Evolutionary conservation across 73 alveolate species (phyloP), one percentile per base, ranked within the genome.

Genomic region (Uronychia binucleata): DNA sequence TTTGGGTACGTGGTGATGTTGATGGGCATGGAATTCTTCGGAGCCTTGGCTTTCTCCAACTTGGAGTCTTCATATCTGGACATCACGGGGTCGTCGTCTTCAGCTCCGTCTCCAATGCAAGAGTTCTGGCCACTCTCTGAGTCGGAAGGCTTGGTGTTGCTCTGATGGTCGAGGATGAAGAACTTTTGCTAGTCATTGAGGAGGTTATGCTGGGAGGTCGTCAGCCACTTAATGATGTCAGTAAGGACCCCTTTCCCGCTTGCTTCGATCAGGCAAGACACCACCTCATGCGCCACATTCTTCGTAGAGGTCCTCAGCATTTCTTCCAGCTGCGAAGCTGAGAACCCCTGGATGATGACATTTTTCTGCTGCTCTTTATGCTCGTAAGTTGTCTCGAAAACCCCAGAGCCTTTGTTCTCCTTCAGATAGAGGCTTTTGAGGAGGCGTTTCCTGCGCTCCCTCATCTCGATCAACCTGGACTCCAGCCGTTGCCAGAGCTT

Each of bases 151-250:
- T 46, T 46, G 19, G 67, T 11, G 19, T 46, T 46, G 67, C 19
- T 46, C 19, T 46, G 19, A 46, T 90, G 74, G 59, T 87, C 26
- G 13, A 74, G 26, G 33, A 29, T 32, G 1, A 32, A 46, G 83
- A 46, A 79, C 1, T 34, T 79, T 33, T 79, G 0, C 8, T 67
- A 26, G 79, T 59, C 79, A 58, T 77, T 46, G 57, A 77, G 75
- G 60, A 78, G 28, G 75, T 87, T 87, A 26, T 87, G 79, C 78
- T 80, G 74, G 29, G 87, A 59, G 1, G 95, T 89, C 5, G 97
- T 91, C 75, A 93, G 88, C 97, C 97, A 93, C 58, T 87, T 84
- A 14, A 93, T 93, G 11, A 93, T 89, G 58, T 93, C 97, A 33
- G 95, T 93, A 13, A 93, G 91, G 8, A 93, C 94, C 31, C 97